These are phyloP conservation scores for Eutrema salsugineum DNA, from an alignment of 441 rosid species.

Conservation along the genomic window DNA sequence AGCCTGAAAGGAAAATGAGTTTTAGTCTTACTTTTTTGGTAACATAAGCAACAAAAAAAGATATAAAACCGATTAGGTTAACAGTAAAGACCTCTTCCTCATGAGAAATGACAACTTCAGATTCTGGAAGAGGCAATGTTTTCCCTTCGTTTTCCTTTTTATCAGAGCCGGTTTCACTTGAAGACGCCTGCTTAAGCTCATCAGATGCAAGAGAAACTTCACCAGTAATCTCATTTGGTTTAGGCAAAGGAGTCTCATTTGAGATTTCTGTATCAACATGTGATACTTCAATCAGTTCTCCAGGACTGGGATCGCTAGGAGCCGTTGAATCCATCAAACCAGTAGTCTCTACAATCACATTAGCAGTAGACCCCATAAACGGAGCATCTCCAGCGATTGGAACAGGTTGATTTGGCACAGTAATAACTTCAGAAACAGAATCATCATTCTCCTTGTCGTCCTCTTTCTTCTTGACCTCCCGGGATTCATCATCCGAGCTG, in stretches of 20 bases:
- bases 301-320: slow-evolving; percentile 27
- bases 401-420: slow-evolving; percentile 33
- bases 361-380: slow-evolving; percentile 26
- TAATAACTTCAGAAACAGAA: slow-evolving; percentile 24
- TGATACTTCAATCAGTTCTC: slow-evolving; percentile 26
- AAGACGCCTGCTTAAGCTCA: slow-evolving; percentile 31
- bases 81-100: slow-evolving; percentile 48
- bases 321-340: slow-evolving; percentile 19
- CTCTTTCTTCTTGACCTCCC: slow-evolving; percentile 29
- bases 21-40: neutral
- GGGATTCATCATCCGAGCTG: slow-evolving; percentile 54
- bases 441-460: slow-evolving; percentile 26
- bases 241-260: slow-evolving; percentile 16
- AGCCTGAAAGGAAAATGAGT: slow-evolving; percentile 41
- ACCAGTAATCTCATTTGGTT: slow-evolving; percentile 24
- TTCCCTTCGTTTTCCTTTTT: slow-evolving; percentile 28
- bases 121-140: slow-evolving; percentile 27
- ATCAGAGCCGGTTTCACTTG: slow-evolving; percentile 20
- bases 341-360: slow-evolving; percentile 29
- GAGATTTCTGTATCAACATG: slow-evolving; percentile 9
- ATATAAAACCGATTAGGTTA: neutral
- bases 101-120: slow-evolving; percentile 30
- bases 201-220: slow-evolving; percentile 20
- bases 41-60: neutral
- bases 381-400: slow-evolving; percentile 35